Conservation (phyloP, 75 land plant genomes). For the Picea sitchensis region DNA sequence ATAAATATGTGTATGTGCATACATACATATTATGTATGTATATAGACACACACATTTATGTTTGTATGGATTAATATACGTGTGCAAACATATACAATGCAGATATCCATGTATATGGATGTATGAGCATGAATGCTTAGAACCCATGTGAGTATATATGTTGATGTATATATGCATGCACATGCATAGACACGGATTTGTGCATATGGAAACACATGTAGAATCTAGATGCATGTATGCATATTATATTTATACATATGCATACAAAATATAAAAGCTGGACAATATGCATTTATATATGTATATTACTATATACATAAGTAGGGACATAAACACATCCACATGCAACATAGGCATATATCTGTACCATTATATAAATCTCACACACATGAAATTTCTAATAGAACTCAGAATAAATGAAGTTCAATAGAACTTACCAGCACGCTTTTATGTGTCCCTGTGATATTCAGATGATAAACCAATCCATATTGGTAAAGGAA, state of each 20-base stretch:
- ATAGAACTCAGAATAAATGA: background rate
- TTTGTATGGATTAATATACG: too few relatives aligned
- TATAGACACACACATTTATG: too few relatives aligned
- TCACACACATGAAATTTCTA: background rate
- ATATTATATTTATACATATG: too few relatives aligned
- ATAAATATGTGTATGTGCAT: background rate
- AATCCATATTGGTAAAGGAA: constrained; percentile 74
- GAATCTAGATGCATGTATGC: background rate
- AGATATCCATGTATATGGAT: too few relatives aligned
- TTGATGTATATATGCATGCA: too few relatives aligned
- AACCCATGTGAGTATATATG: too few relatives aligned
- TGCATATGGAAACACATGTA: too few relatives aligned
- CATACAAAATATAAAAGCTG: too few relatives aligned
- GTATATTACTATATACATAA: background rate
- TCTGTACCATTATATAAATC: background rate
- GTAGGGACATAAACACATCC: background rate
- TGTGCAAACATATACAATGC: too few relatives aligned
- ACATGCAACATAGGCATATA: background rate
- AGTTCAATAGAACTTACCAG: constrained; percentile 33
- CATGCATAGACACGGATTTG: too few relatives aligned
- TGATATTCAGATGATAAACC: constrained; percentile 71
- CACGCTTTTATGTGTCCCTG: constrained; percentile 28
- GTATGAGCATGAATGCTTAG: too few relatives aligned
- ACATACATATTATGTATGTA: background rate
- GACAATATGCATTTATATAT: background rate